Percentiles rank a stretch among this genome's conserved stretches.
These are phyloP conservation scores for Verticillium alfalfae DNA, from an alignment of 2,329 filamentous ascomycete genomes.

Conservation along the genomic window DNA sequence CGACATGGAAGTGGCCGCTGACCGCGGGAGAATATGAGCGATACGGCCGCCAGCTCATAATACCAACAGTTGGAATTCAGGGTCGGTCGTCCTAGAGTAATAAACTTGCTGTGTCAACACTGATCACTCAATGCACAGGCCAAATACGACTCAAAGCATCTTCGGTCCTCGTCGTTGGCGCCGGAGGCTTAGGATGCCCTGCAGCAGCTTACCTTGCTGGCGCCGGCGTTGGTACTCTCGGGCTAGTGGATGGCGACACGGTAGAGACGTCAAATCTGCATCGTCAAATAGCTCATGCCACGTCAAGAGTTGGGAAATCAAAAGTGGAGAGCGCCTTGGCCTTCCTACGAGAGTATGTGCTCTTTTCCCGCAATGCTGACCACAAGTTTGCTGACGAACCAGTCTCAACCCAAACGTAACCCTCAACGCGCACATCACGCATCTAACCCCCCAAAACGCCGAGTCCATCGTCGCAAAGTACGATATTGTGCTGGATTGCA, in stretches of 20 bases:
- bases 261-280: conserved; percentile 91
- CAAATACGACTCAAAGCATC: conserved; percentile 69
- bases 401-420: conserved; percentile 69
- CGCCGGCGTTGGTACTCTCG: conserved; percentile 77
- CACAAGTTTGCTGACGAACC: conserved; percentile 4
- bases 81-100: conserved; percentile 37
- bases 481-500: conserved; percentile 88
- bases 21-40: conserved; percentile 69
- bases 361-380: background rate
- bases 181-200: conserved; percentile 86
- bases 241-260: conserved; percentile 79
- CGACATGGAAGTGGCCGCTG: conserved; percentile 60
- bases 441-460: conserved; percentile 66
- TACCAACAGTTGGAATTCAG: conserved; percentile 72
- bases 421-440: conserved; percentile 57
- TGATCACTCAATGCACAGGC: conserved; percentile 50
- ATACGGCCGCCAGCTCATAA: conserved; percentile 87
- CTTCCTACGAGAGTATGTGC: conserved; percentile 47
- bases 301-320: conserved; percentile 60
- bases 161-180: conserved; percentile 75
- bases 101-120: conserved; percentile 1
- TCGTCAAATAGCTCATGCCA: conserved; percentile 79
- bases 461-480: conserved; percentile 62
- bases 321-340: conserved; percentile 76
- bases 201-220: conserved; percentile 90